Evolutionary conservation across 2,329 filamentous ascomycete genomes (phyloP).

Genomic region (Colletotrichum theobromicola): DNA sequence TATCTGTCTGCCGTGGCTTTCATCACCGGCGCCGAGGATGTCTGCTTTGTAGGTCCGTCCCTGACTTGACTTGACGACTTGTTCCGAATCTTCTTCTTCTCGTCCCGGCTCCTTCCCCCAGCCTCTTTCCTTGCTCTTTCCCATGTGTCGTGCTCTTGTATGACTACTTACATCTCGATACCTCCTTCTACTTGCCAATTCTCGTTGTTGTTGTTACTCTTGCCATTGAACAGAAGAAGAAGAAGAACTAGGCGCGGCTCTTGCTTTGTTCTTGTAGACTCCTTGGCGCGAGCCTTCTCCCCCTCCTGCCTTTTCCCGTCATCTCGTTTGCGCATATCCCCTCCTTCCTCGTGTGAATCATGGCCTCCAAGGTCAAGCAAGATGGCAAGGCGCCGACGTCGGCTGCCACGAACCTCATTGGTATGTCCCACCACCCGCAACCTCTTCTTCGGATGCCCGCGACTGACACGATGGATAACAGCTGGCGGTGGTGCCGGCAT

Average conservation of each 20-base stretch:
- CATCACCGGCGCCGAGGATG: slow-evolving; percentile 22
- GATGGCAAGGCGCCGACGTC: slow-evolving; percentile 79
- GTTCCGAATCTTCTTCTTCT: slow-evolving; percentile 20
- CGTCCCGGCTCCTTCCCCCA: slow-evolving; percentile 1
- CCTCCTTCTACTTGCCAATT: not conserved
- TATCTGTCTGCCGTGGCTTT: slow-evolving; percentile 22
- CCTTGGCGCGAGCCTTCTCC: not conserved
- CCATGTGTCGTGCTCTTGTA: not conserved
- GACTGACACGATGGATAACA: slow-evolving; percentile 40
- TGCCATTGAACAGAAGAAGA: not conserved
- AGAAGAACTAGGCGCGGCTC: not conserved
- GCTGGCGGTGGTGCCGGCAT: slow-evolving; percentile 97
- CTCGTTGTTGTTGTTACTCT: not conserved
- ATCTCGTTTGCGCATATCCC: not conserved
- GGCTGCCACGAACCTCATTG: slow-evolving; percentile 88
- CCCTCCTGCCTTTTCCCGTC: slow-evolving; percentile 6
- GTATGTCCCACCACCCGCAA: slow-evolving; percentile 52
- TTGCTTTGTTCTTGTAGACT: not conserved
- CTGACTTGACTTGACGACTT: not conserved
- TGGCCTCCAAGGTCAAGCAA: slow-evolving; percentile 49
- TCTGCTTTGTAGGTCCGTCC: slow-evolving; percentile 10
- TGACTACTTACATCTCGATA: not conserved
- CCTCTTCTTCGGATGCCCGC: not conserved
- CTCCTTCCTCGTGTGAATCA: slow-evolving; percentile 15
- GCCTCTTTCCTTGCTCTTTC: not conserved